These are phyloP conservation scores for Pholiota conissans DNA, from an alignment of 768 basidiomycete species.

Conservation along the genomic window DNA sequence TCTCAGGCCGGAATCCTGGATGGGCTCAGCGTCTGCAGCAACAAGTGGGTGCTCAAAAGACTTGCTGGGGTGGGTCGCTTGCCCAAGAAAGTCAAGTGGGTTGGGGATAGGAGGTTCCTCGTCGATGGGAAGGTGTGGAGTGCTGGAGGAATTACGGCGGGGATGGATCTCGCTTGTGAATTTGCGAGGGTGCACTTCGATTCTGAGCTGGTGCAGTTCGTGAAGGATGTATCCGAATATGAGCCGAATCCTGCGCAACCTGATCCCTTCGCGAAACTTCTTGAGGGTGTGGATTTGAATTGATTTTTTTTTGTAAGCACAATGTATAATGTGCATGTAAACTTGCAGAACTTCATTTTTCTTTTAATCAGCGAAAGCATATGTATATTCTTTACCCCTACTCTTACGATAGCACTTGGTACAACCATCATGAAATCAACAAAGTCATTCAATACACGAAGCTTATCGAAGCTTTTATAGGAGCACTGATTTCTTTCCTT, in stretches of 20 bases:
- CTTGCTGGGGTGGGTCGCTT: conserved; percentile 11
- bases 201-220: conserved; percentile 18
- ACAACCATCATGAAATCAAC: too few relatives aligned
- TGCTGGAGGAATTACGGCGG: conserved; percentile 24
- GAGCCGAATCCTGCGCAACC: conserved; percentile 21
- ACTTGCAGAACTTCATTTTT: too few relatives aligned
- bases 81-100: conserved; percentile 27
- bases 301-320: too few relatives aligned
- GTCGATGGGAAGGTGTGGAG: conserved; percentile 30
- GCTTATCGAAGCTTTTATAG: too few relatives aligned
- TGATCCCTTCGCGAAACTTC: conserved; percentile 20
- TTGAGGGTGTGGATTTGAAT: conserved; percentile 21
- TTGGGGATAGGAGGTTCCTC: conserved; percentile 26
- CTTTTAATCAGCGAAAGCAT: too few relatives aligned
- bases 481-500: too few relatives aligned
- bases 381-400: too few relatives aligned
- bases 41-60: conserved; percentile 18
- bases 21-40: conserved; percentile 22
- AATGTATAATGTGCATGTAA: too few relatives aligned
- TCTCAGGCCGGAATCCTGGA: conserved; percentile 25
- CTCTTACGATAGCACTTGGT: too few relatives aligned
- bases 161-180: conserved; percentile 27
- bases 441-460: too few relatives aligned
- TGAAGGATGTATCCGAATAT: conserved; percentile 19
- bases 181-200: conserved; percentile 23